Conservation (phyloP, 164 flowering plant species). For the Vitis labrusca region DNA sequence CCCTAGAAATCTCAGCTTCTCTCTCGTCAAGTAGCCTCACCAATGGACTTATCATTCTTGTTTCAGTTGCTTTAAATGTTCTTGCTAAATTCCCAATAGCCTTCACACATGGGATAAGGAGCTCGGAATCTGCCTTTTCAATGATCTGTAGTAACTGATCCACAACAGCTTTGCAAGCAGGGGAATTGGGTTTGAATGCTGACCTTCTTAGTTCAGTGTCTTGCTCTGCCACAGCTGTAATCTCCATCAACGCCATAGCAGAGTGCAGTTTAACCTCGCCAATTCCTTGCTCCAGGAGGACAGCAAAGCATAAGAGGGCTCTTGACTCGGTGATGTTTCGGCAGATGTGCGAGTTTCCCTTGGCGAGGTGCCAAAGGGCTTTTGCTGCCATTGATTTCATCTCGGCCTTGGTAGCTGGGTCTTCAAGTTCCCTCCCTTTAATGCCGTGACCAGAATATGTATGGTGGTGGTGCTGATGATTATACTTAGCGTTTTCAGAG, state of each 20-base stretch:
- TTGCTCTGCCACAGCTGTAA: conserved; percentile 52
- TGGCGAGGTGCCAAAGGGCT: conserved; percentile 56
- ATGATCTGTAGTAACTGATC: conserved; percentile 46
- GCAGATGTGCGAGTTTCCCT: conserved; percentile 44
- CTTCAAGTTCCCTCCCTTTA: conserved; percentile 48
- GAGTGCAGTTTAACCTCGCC: conserved; percentile 44
- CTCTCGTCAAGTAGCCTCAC: conserved; percentile 54
- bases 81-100: conserved; percentile 58
- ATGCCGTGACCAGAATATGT: conserved; percentile 18
- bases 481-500: conserved; percentile 14
- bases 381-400: conserved; percentile 60
- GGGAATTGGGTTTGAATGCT: conserved; percentile 58
- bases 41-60: conserved; percentile 52
- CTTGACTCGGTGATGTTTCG: conserved; percentile 55
- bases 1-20: conserved; percentile 39
- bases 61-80: conserved; percentile 58
- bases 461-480: conserved; percentile 12
- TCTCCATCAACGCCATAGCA: conserved; percentile 70
- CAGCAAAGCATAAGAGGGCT: conserved; percentile 58
- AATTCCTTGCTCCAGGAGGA: conserved; percentile 49
- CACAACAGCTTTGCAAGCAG: conserved; percentile 55
- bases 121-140: conserved; percentile 35
- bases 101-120: conserved; percentile 48
- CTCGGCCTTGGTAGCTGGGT: conserved; percentile 40
- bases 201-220: conserved; percentile 54